Conservation (phyloP, 139 green algal genomes). For the Nannochloris sp. region DNA sequence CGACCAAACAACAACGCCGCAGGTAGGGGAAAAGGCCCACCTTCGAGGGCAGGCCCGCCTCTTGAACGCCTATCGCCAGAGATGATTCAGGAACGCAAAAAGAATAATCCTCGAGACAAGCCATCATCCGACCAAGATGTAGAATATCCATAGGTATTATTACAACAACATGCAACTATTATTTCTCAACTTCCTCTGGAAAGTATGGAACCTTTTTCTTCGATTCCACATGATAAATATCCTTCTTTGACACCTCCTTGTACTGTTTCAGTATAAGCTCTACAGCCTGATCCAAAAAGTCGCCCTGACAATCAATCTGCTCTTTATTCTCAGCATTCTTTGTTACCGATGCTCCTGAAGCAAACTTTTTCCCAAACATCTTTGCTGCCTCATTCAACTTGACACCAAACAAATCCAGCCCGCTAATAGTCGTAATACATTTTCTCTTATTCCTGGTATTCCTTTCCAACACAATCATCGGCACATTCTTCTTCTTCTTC, state of each 20-base stretch:
- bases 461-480: constrained; percentile 52
- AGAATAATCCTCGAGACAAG: constrained; percentile 19
- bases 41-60: not conserved
- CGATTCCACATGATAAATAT: constrained; percentile 57
- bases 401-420: constrained; percentile 81
- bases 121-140: constrained; percentile 10
- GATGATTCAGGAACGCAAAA: constrained; percentile 11
- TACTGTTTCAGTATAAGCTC: constrained; percentile 76
- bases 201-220: constrained; percentile 60
- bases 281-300: constrained; percentile 57
- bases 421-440: constrained; percentile 79
- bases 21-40: not conserved
- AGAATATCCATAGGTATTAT: constrained; percentile 15
- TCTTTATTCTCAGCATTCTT: constrained; percentile 80
- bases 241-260: constrained; percentile 49
- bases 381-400: constrained; percentile 89
- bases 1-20: too few relatives aligned
- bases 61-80: constrained; percentile 4
- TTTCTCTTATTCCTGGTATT: constrained; percentile 90
- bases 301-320: constrained; percentile 89
- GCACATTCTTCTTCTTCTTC: constrained; percentile 58
- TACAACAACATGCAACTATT: not conserved
- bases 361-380: constrained; percentile 98
- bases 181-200: constrained; percentile 24
- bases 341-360: constrained; percentile 77